Conservation (phyloP, 2,329 filamentous ascomycete species). For the Curvularia verruculosa region DNA sequence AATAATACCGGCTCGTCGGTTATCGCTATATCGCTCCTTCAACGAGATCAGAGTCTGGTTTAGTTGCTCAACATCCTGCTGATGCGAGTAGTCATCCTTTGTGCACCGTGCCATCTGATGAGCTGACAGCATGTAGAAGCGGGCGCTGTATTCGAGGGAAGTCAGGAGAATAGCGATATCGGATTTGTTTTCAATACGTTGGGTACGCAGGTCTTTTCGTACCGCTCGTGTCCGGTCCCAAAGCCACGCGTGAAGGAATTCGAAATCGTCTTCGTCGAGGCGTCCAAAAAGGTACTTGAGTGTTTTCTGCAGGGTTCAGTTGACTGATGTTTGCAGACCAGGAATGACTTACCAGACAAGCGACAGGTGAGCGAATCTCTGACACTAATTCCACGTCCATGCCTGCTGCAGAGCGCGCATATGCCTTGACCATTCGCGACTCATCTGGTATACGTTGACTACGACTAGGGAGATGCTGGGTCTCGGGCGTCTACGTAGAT, state of each 20-base stretch:
- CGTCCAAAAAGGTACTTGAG: slow-evolving; percentile 53
- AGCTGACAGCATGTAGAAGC: slow-evolving; percentile 67
- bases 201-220: slow-evolving; percentile 69
- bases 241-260: slow-evolving; percentile 64
- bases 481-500: slow-evolving; percentile 33
- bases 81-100: slow-evolving; percentile 54
- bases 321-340: slow-evolving; percentile 19
- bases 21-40: slow-evolving; percentile 55
- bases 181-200: slow-evolving; percentile 60
- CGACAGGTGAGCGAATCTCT: slow-evolving; percentile 64
- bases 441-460: slow-evolving; percentile 54
- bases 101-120: slow-evolving; percentile 59
- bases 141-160: slow-evolving; percentile 67
- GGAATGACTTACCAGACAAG: slow-evolving; percentile 46
- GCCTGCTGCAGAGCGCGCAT: slow-evolving; percentile 66
- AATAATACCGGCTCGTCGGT: slow-evolving; percentile 52
- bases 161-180: slow-evolving; percentile 64
- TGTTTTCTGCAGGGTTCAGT: slow-evolving; percentile 43
- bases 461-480: slow-evolving; percentile 38
- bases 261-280: slow-evolving; percentile 58
- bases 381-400: slow-evolving; percentile 68
- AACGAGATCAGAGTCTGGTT: slow-evolving; percentile 67
- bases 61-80: slow-evolving; percentile 69
- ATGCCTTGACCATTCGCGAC: slow-evolving; percentile 67
- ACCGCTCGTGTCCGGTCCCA: slow-evolving; percentile 70